Conservation (phyloP, 2,329 filamentous ascomycete genomes). For the Xylariaceae sp. region DNA sequence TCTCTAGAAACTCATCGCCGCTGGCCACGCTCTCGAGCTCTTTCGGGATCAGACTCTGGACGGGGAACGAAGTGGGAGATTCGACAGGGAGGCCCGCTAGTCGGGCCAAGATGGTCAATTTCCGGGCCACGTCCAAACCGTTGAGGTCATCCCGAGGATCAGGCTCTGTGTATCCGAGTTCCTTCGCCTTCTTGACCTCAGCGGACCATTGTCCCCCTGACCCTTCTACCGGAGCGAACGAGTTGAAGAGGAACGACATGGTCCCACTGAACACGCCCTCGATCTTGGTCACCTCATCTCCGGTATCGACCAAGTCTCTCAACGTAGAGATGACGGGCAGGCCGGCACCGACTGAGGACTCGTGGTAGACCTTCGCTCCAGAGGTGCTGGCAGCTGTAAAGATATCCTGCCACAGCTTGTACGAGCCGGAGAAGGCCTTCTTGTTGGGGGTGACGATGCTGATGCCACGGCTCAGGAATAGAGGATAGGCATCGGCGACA, state of each 20-base stretch:
- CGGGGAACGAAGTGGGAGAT: constrained; percentile 82
- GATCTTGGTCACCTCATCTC: constrained; percentile 84
- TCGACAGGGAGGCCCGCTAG: constrained; percentile 76
- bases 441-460: constrained; percentile 97
- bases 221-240: constrained; percentile 76
- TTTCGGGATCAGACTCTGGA: constrained; percentile 86
- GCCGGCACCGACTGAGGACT: constrained; percentile 89
- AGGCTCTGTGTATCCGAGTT: constrained; percentile 86
- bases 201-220: constrained; percentile 79
- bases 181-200: constrained; percentile 87
- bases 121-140: constrained; percentile 86
- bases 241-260: constrained; percentile 98
- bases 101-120: constrained; percentile 89
- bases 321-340: constrained; percentile 90
- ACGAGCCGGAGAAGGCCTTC: constrained; percentile 85
- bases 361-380: constrained; percentile 85
- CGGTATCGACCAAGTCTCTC: constrained; percentile 89
- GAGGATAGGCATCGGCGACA: constrained; percentile 76
- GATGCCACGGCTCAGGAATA: constrained; percentile 74
- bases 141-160: constrained; percentile 84
- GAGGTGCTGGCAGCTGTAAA: constrained; percentile 65
- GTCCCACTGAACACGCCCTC: constrained; percentile 98
- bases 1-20: constrained; percentile 80
- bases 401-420: constrained; percentile 81
- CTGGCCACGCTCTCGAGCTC: constrained; percentile 72